Conservation (phyloP, 345 rosid species). For the Syzygium aromaticum region DNA sequence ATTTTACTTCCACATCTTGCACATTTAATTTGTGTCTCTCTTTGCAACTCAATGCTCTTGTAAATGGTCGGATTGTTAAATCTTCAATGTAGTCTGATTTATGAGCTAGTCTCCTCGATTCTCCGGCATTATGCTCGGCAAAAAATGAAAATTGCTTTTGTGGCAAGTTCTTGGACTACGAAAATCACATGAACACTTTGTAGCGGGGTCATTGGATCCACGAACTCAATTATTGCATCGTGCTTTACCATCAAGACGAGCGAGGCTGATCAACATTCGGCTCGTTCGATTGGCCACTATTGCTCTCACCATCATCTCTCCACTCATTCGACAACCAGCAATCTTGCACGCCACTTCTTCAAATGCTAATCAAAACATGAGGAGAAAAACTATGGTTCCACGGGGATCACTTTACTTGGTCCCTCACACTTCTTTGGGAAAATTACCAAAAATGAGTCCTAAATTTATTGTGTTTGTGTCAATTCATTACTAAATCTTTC, state of each 20-base stretch:
- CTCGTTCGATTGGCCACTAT: not conserved
- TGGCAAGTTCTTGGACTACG: not conserved
- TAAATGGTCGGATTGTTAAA: not conserved
- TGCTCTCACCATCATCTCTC: not conserved
- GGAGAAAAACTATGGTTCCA: not conserved
- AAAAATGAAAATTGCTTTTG: not conserved
- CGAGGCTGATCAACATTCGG: not conserved
- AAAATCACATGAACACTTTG: not conserved
- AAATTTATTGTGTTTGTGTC: too few relatives aligned
- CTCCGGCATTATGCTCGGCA: not conserved
- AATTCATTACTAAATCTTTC: fast-evolving
- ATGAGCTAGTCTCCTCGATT: not conserved
- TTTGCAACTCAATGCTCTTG: not conserved
- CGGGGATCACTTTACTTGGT: not conserved
- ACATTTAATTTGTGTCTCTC: not conserved
- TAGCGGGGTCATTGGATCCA: not conserved
- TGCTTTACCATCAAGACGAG: not conserved
- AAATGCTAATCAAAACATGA: not conserved
- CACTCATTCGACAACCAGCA: not conserved
- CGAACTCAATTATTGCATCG: not conserved
- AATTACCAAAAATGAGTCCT: too few relatives aligned
- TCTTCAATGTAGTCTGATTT: not conserved
- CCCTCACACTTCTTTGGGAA: not conserved
- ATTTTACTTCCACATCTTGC: not conserved
- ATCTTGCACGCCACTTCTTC: not conserved